Base-by-base conservation (phyloP, 139 green algal genomes). In the Closterium sp. region DNA sequence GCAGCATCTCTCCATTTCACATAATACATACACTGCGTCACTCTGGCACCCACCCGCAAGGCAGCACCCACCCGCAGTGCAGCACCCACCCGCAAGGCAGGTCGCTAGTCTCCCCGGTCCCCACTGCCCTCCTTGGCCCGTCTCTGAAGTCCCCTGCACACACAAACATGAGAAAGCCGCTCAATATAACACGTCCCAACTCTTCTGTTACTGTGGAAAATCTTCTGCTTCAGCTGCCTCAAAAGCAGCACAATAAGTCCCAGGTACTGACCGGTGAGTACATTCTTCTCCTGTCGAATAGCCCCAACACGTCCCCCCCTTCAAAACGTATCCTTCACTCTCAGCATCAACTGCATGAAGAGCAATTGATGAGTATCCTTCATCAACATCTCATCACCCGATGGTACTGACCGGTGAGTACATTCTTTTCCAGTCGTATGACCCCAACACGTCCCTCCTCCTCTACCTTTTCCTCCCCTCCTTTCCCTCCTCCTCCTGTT, bases 241-340 rank as follows among this genome's bases (percentile, higher is more conserved):
- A 38, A 3, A 38, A 38, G 2, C 32, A 38, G 32, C 32, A 38
- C 2, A 38, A 3, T 38, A 38, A 38, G 32, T 38, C 32, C 3
- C 32, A 38, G 10, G 45, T 4, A 28, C 86, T 27, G 86, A 92
- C 93, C 91, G 2, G 93, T 30, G 30, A 95, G 85, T 22, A 34
- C 29, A 88, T 88, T 95, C 86, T 27, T 85, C 31, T 92, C 91
- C 27, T 94, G 88, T 19, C 88, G 50, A 38, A 95, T 73, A 1
- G n/a, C 89, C 9, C 29, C 88, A 27, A 90, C 62, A 31, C 70
- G 7, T 62, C 42, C 42, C 42, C 7, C 42, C 42, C 42, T n/a
- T n/a, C n/a, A n/a, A n/a, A n/a, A n/a, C n/a, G n/a, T n/a, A n/a
- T n/a, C n/a, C n/a, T n/a, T n/a, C n/a, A n/a, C n/a, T n/a, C n/a